Conservation (phyloP, 140 eudicot genomes). For the Bidens hawaiensis region DNA sequence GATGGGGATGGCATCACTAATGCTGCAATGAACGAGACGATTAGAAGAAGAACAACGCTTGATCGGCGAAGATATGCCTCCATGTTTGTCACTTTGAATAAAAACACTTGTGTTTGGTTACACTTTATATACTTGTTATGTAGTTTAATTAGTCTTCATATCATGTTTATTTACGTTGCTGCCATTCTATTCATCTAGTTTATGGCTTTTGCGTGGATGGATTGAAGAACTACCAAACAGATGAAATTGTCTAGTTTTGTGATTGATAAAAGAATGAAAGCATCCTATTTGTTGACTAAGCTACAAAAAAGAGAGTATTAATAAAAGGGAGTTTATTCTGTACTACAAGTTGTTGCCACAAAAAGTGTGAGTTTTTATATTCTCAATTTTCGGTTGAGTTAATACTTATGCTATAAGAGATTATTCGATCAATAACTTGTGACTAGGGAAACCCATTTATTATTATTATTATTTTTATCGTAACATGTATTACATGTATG, state of each 20-base stretch:
- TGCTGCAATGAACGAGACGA: background rate
- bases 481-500: too few relatives aligned
- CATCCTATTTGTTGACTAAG: background rate
- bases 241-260: too few relatives aligned
- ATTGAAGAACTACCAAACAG: background rate
- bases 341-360: too few relatives aligned
- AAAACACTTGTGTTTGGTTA: background rate
- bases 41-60: constrained; percentile 4
- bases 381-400: background rate
- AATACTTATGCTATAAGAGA: background rate
- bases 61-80: constrained; percentile 16
- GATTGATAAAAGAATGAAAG: background rate
- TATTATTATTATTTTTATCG: background rate
- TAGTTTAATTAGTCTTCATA: background rate
- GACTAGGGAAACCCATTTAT: background rate
- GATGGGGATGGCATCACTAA: background rate
- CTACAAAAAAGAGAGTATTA: too few relatives aligned
- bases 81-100: background rate
- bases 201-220: background rate
- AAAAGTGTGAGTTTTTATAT: too few relatives aligned
- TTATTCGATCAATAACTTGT: too few relatives aligned
- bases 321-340: too few relatives aligned
- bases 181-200: background rate
- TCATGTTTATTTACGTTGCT: background rate
- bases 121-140: background rate